Conservation (phyloP, 129 eudicot genomes). For the Daucus carota region DH1_v3.0 NC_030381.2:43388001-43388500, state of each 20-base stretch:
- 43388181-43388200: not conserved
- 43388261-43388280: not conserved
- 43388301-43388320: not conserved
- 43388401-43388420: not conserved
- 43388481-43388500: not conserved
- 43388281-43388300: too few relatives aligned
- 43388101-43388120: not conserved
- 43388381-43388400: not conserved
- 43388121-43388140: not conserved
- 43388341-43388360: not conserved
- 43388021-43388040: not conserved
- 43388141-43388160: not conserved
- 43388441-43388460: not conserved
- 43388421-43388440: not conserved
- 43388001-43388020: not conserved
- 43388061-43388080: not conserved
- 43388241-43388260: not conserved
- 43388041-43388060: not conserved
- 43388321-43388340: not conserved
- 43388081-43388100: too few relatives aligned
- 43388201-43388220: not conserved
- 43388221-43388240: not conserved
- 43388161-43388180: not conserved
- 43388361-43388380: not conserved
- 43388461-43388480: not conserved